These are phyloP conservation scores for Penicillium sp. DNA, from an alignment of 2,329 filamentous ascomycete genomes.

Conservation along the genomic window DNA sequence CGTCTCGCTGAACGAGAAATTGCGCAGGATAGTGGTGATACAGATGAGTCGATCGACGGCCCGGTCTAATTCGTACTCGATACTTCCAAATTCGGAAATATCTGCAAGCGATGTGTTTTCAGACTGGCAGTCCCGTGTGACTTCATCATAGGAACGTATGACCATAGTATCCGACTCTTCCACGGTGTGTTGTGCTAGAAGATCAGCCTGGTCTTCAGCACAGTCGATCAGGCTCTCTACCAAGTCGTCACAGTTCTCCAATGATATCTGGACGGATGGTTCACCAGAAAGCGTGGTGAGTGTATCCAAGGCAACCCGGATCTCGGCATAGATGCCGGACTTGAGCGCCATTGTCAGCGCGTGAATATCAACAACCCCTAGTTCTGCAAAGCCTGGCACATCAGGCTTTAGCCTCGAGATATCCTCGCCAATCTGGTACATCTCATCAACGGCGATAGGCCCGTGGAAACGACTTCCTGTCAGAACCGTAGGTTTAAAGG, in stretches of 20 bases:
- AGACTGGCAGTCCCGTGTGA: constrained; percentile 71
- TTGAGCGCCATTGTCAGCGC: constrained; percentile 86
- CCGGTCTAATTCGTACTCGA: constrained; percentile 77
- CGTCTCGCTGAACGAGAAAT: constrained; percentile 78
- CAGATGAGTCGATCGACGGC: constrained; percentile 85
- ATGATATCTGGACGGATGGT: constrained; percentile 60
- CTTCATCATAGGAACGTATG: constrained; percentile 81
- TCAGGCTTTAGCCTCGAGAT: constrained; percentile 69
- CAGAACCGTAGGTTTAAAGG: constrained; percentile 48
- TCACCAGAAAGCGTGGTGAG: constrained; percentile 70
- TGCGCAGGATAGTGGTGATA: constrained; percentile 87
- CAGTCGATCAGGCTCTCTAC: constrained; percentile 86
- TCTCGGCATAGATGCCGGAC: constrained; percentile 82
- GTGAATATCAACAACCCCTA: constrained; percentile 86
- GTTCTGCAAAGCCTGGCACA: constrained; percentile 69
- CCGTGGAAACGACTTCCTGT: constrained; percentile 61
- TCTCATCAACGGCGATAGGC: constrained; percentile 66
- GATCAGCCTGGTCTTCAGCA: constrained; percentile 81
- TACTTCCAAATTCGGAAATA: constrained; percentile 68
- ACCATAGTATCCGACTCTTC: constrained; percentile 86
- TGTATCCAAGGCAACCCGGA: constrained; percentile 84
- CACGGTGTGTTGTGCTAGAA: constrained; percentile 77
- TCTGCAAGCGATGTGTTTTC: constrained; percentile 73
- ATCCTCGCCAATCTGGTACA: constrained; percentile 63
- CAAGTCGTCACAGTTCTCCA: constrained; percentile 79